Evolutionary conservation across 306 rosid species (phyloP).

Genomic region (Carpinus viminea): DNA sequence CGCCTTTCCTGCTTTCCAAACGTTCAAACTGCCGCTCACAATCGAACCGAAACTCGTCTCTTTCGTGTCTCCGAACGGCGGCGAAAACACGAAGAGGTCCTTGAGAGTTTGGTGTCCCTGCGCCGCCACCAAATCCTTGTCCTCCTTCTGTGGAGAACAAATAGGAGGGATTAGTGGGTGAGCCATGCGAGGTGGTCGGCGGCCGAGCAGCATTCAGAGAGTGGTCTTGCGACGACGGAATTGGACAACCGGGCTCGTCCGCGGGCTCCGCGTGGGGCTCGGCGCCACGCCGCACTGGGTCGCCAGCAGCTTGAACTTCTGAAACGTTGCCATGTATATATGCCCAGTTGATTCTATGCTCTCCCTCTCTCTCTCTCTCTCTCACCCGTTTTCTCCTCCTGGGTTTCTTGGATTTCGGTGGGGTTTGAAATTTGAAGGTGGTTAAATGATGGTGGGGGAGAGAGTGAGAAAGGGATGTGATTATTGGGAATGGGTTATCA

Average conservation of each 20-base stretch:
- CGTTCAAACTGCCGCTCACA: constrained; percentile 24
- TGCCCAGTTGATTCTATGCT: too few relatives aligned
- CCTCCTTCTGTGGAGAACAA: constrained; percentile 14
- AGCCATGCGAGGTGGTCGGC: constrained; percentile 42
- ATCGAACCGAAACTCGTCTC: constrained; percentile 8
- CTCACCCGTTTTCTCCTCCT: not conserved
- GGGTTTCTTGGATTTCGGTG: constrained; percentile 18
- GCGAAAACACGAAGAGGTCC: constrained; percentile 71
- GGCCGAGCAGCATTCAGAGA: constrained; percentile 55
- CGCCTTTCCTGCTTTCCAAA: constrained; percentile 39
- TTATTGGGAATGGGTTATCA: constrained; percentile 46
- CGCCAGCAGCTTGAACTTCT: constrained; percentile 78
- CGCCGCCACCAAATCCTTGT: constrained; percentile 29
- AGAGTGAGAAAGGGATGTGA: constrained; percentile 37
- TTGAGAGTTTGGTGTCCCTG: constrained; percentile 59
- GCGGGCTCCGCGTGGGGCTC: constrained; percentile 78
- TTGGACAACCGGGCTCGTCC: constrained; percentile 69
- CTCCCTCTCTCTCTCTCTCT: not conserved
- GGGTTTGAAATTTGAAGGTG: constrained; percentile 53
- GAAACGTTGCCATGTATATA: constrained; percentile 64
- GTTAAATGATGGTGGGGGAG: constrained; percentile 26
- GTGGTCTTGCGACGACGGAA: constrained; percentile 74
- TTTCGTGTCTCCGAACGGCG: constrained; percentile 37
- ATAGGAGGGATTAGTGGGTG: constrained; percentile 28
- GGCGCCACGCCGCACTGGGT: constrained; percentile 71